Evolutionary conservation across 2,329 filamentous ascomycete species (phyloP), one percentile per base, ranked within the genome.

Genomic region (Thelonectria olida): DNA sequence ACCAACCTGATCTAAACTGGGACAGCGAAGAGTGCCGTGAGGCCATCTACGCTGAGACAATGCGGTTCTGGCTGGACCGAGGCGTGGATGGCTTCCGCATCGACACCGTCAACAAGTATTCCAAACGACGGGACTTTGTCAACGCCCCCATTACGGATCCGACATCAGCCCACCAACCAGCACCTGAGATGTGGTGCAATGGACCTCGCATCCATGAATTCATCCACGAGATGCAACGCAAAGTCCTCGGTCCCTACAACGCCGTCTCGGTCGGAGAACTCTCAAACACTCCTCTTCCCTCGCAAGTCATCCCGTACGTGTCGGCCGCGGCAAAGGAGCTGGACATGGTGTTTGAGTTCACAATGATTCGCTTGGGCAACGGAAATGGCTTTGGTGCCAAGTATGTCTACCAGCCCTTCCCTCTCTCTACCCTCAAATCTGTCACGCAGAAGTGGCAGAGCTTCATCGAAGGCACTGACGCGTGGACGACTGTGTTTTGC

Each of bases 1-100:
- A 90, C 48, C 91, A 93, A 72, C 91, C 91, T 0, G 91, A 94
- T 66, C 80, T 94, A 17, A 93, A 93, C 72, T 93, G 91, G 90
- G 89, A 92, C 56, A 89, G 90, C 49, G 81, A 82, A 0, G 84
- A 85, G 2, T 88, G 90, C 7, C 85, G 90, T 7, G 80, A 87
- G 52, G 91, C 88, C 0, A 88, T 92, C 1, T 90, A 92, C 69
- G 81, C 88, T 6, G 72, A 79, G 6, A 86, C 90, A 5, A 89
- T 92, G 83, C 80, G 82, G 0, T 93, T 92, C 73, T 93, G 91
- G 91, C 82, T 93, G 0, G 82, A 92, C 55, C 85, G 86, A 6
- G 89, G 89, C 0, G 85, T 88, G 0, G 84, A 87, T 50, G 87
- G 87, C 0, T 91, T 90, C 74, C 82, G 89, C 5, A 88, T 90